phyloP scores from a whole-genome alignment of 768 basidiomycete genomes.

The Tylopilus sp. region DNA sequence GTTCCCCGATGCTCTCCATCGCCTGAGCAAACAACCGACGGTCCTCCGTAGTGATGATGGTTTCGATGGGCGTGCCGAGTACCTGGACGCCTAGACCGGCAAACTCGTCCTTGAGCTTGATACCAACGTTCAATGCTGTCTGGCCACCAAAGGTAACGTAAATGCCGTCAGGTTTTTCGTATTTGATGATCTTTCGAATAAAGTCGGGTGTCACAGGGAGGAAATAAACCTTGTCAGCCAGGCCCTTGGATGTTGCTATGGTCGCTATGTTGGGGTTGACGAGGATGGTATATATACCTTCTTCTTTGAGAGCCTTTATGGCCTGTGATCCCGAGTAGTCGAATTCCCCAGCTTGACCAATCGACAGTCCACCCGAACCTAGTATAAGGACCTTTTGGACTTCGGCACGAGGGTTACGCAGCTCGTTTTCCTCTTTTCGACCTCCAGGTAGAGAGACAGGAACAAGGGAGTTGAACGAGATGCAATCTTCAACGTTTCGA shows the following conservation, averaged over 20 bases:
- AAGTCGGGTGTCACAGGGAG: constrained; percentile 97
- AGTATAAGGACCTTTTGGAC: constrained; percentile 95
- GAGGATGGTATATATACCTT: constrained; percentile 98
- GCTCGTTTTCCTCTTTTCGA: constrained; percentile 80
- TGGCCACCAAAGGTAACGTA: constrained; percentile 99
- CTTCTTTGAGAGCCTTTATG: constrained; percentile 98
- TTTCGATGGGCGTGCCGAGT: constrained; percentile 94
- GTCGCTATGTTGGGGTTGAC: constrained; percentile 99
- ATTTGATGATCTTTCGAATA: constrained; percentile 96
- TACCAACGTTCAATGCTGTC: constrained; percentile 94
- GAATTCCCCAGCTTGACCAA: constrained; percentile 99
- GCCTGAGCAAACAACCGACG: constrained; percentile 89
- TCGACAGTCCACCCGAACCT: constrained; percentile 95
- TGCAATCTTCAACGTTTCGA: constrained; percentile 76
- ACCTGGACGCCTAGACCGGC: constrained; percentile 85
- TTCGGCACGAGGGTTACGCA: constrained; percentile 62
- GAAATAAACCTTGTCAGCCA: constrained; percentile 99
- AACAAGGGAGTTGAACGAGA: constrained; percentile 46
- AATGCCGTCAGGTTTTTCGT: constrained; percentile 98
- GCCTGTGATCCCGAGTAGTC: constrained; percentile 99
- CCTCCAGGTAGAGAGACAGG: constrained; percentile 74
- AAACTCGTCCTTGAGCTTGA: constrained; percentile 98
- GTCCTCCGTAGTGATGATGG: constrained; percentile 97
- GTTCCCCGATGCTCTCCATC: constrained; percentile 95
- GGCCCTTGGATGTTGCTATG: constrained; percentile 93